These are phyloP conservation scores for Tetrapisispora pingtungensis DNA, from an alignment of 805 yeast species.

Conservation along the genomic window DNA sequence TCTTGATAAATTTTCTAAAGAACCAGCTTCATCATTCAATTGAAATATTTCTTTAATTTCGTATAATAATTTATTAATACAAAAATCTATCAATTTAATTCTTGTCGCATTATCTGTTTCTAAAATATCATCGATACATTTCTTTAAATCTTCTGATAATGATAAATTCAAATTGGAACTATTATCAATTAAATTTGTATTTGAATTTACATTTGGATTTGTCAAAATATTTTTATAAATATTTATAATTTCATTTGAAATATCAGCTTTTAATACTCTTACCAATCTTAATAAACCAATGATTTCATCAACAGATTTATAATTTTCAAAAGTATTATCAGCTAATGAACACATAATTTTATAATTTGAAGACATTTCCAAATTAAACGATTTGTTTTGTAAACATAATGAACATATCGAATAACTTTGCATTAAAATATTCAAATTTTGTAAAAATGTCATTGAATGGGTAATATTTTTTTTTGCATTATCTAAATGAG, in stretches of 20 bases:
- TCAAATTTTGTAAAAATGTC: constrained; percentile 78
- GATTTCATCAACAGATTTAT: constrained; percentile 68
- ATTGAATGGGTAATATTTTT: constrained; percentile 73
- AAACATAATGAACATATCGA: constrained; percentile 14
- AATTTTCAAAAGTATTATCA: constrained; percentile 40
- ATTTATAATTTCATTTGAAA: constrained; percentile 15
- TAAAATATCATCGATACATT: constrained; percentile 62
- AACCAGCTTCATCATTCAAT: constrained; percentile 85
- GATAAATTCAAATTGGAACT: constrained; percentile 5
- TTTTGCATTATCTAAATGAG: constrained; percentile 71
- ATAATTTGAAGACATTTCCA: constrained; percentile 22
- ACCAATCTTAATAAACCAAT: constrained; percentile 24
- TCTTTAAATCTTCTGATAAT: constrained; percentile 28
- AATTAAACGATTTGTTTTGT: constrained; percentile 8
- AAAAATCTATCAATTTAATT: constrained; percentile 61
- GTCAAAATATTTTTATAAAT: constrained; percentile 5
- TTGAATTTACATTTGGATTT: background rate
- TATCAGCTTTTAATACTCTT: constrained; percentile 18
- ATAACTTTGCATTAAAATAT: constrained; percentile 57
- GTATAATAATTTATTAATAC: constrained; percentile 53
- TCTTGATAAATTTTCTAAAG: constrained; percentile 74
- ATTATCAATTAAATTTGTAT: background rate
- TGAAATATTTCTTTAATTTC: constrained; percentile 72
- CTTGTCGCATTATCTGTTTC: constrained; percentile 55
- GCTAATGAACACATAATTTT: constrained; percentile 26